phyloP scores from a whole-genome alignment of 1,139 yeast species.

The Williopsis jadinii region DNA sequence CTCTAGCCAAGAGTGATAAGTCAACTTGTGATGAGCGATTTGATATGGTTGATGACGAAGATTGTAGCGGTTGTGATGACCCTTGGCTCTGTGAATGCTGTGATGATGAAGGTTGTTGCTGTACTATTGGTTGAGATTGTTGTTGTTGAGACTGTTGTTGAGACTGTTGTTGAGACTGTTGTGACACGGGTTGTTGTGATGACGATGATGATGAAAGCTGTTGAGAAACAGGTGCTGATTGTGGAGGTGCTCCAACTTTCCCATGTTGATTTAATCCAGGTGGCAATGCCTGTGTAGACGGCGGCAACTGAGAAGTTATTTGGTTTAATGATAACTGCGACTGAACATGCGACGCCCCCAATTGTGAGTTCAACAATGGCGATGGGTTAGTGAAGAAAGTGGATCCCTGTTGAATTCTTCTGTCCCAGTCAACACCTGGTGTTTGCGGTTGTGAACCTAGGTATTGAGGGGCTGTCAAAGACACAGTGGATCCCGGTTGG shows the following conservation, averaged over 20 bases:
- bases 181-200: not conserved
- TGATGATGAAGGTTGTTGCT: constrained; percentile 1
- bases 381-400: constrained; percentile 22
- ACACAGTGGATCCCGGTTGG: constrained; percentile 3
- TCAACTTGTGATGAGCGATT: constrained; percentile 45
- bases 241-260: constrained; percentile 1
- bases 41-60: constrained; percentile 4
- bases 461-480: constrained; percentile 11
- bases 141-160: too few species aligned
- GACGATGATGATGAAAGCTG: not conserved
- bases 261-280: constrained; percentile 2
- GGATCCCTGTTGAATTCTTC: constrained; percentile 25
- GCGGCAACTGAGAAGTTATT: constrained; percentile 5
- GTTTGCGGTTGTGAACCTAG: constrained; percentile 18
- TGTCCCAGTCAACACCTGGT: constrained; percentile 23
- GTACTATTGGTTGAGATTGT: not conserved
- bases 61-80: constrained; percentile 9
- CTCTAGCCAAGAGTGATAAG: constrained; percentile 62
- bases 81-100: constrained; percentile 3
- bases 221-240: constrained; percentile 2
- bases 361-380: constrained; percentile 20
- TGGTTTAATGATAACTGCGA: constrained; percentile 15
- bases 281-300: constrained; percentile 4
- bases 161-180: too few species aligned
- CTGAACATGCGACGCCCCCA: constrained; percentile 21